Evolutionary conservation across 257 asterid species (phyloP), one percentile per base, ranked within the genome.

Genomic region (Ilex asprella): DNA sequence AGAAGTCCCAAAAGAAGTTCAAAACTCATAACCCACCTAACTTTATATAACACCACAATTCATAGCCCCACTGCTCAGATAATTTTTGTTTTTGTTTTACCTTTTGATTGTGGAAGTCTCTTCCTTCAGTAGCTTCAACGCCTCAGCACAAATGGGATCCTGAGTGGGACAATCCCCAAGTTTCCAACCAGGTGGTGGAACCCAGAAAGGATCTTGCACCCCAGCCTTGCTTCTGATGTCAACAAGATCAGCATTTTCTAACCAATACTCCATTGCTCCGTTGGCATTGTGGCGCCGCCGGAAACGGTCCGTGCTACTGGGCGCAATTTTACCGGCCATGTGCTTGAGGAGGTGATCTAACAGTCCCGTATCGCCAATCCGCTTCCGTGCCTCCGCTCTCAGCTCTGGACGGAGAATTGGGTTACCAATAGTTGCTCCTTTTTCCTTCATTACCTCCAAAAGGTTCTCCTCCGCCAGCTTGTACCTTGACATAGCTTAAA

Each of bases 241-340:
- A 32, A 86, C 88, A 58, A 92, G 87, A 62, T 85, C 84, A 72
- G 99, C 94, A 81, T 74, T 77, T 75, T 92, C 99, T 78, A 92
- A 62, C 99, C 99, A 92, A 72, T 92, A 92, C 82, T 92, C 95
- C 97, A 92, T 92, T 43, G 95, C 95, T 31, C 99, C 99, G 29
- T 89, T 97, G 3, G 96, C 89, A 73, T 91, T 86, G 80, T 91
- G 96, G 72, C 98, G 68, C 67, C 98, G 65, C 65, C 98, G 68
- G 74, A 91, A 91, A 55, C 98, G 70, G 58, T 75, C 84, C 21
- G 70, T 61, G 14, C 86, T 88, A 3, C 89, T 88, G 2, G 99
- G 99, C 31, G 97, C 95, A 68, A 85, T 73, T 77, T 85, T 87
- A 30, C 96, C 99, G 1, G 99, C 95, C 95, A 92, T 82, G 67